Evolutionary conservation across 2,329 filamentous ascomycete species (phyloP), one percentile per base, ranked within the genome.

Genomic region (Daldinia sp.): DNA sequence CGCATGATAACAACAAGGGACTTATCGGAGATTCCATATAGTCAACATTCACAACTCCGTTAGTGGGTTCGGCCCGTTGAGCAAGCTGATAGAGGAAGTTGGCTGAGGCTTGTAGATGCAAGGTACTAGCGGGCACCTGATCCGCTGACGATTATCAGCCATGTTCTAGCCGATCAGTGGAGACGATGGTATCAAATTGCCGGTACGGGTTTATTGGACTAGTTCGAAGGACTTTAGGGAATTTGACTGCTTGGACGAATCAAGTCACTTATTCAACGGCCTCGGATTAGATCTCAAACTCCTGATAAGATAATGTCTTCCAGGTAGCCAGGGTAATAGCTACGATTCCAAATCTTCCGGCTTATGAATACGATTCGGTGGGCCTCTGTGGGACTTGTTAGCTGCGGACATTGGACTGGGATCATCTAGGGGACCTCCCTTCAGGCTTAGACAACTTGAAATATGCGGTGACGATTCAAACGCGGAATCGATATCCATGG

Each of bases 131-230:
- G 34, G 58, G 37, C 52, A 55, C 53, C 45, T 52, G 45, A 45
- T 53, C 56, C n/a, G 35, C 39, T 53, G 58, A 58, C 37, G 35
- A 48, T 17, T 54, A 30, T 58, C 27, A 25, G 35, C 11, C 39
- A 37, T 53, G 43, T 57, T 19, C 25, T 17, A 27, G 23, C 25
- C 15, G 50, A 54, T 57, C 53, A 51, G 58, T 61, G 58, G 62
- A 32, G 58, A 61, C 30, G 39, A 45, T 25, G 39, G 39, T 45
- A 3, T 45, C 13, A 45, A 45, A 8, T 1, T 45, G 21, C 39
- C 21, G 39, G 21, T 9, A 21, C 10, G 11, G 39, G 21, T 15
- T 35, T 45, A 45, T 45, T 45, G 27, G 13, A 15, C 15, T 15
- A 10, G 21, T 45, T 25, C 13, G 21, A 45, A 45, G 39, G 39